Evolutionary conservation across 2,329 filamentous ascomycete genomes (phyloP).

Genomic region (Pleoardoris graminearum): DNA sequence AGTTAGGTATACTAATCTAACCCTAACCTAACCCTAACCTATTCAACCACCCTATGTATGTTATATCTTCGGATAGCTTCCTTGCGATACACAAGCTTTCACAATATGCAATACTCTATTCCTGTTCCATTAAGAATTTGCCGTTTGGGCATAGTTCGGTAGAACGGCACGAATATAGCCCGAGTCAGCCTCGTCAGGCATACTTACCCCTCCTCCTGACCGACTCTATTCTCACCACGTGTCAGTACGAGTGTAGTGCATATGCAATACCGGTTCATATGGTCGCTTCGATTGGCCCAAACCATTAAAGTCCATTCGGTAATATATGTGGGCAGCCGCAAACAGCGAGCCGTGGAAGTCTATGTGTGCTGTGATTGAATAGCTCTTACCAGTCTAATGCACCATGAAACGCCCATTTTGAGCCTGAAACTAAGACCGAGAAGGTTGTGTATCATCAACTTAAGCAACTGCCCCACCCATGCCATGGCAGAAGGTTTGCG

Average conservation of each 20-base stretch:
- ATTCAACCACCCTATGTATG: too few relatives aligned
- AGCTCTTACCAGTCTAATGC: neutral
- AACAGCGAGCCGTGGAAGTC: neutral
- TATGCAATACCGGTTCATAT: neutral
- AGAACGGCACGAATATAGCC: neutral
- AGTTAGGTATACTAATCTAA: too few relatives aligned
- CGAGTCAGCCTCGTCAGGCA: slow-evolving; percentile 12
- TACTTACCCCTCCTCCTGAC: slow-evolving; percentile 4
- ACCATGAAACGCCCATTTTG: neutral
- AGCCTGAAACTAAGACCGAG: neutral
- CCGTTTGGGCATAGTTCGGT: neutral
- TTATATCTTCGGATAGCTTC: too few relatives aligned
- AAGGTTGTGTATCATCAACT: neutral
- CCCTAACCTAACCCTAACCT: too few relatives aligned
- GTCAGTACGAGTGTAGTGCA: neutral
- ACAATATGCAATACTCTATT: too few relatives aligned
- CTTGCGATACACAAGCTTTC: too few relatives aligned
- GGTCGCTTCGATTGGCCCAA: neutral
- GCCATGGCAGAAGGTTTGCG: neutral
- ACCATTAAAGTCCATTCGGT: neutral
- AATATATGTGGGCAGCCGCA: neutral
- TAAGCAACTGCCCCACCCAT: slow-evolving; percentile 6
- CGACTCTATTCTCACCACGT: neutral
- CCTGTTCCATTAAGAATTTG: too few relatives aligned
- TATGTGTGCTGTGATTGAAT: neutral